These are phyloP conservation scores for Cephaloascus fragrans DNA, from an alignment of 805 yeast genomes.

Conservation along the genomic window DNA sequence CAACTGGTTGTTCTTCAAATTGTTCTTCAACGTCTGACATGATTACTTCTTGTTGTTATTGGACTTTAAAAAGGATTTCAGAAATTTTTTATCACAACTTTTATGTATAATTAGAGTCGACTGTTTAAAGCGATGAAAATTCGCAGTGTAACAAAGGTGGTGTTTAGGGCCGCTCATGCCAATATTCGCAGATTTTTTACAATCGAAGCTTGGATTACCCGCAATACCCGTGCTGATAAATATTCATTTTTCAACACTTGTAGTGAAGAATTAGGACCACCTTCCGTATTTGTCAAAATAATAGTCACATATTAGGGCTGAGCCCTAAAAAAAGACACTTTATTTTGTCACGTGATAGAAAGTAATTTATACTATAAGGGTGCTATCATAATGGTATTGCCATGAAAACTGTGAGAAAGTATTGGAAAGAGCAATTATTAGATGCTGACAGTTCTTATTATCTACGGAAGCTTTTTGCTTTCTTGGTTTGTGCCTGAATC, in stretches of 20 bases:
- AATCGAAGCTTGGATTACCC: conserved; percentile 10
- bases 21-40: conserved; percentile 85
- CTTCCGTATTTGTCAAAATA: conserved; percentile 8
- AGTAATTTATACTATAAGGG: no score
- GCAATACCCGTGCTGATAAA: conserved; percentile 9
- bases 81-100: background rate
- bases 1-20: conserved; percentile 59
- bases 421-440: background rate
- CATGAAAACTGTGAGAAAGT: background rate
- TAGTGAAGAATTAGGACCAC: conserved; percentile 9
- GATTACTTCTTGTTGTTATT: conserved; percentile 17
- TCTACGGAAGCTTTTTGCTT: background rate
- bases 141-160: background rate
- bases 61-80: conserved; percentile 2
- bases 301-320: background rate
- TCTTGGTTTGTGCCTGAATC: no score
- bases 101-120: background rate
- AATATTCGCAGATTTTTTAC: no score
- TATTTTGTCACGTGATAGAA: conserved; percentile 8
- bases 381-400: background rate
- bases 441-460: background rate
- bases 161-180: no score
- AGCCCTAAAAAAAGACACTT: conserved; percentile 7
- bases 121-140: background rate
- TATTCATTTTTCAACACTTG: conserved; percentile 3